A percentile compares a stretch with the other conserved stretches of the same genome.
phyloP scores from a whole-genome alignment of 2,329 filamentous ascomycete genomes.

The Graphilbum sp. region DNA sequence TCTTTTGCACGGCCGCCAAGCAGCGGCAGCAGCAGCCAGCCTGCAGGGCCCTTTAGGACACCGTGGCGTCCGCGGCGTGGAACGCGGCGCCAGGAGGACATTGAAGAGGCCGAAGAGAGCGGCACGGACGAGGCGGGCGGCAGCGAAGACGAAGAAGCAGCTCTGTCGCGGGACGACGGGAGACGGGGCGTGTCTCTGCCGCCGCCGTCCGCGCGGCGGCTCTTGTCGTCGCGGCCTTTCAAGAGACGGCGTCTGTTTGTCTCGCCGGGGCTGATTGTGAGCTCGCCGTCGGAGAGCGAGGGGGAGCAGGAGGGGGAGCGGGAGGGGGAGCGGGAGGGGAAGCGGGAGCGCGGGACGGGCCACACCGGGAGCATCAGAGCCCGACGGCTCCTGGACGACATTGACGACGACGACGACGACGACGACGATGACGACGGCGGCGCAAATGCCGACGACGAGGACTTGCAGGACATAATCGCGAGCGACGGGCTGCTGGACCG shows the following conservation, averaged over 20 bases:
- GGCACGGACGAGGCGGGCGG: neutral
- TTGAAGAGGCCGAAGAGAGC: conserved; percentile 4
- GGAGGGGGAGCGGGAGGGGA: neutral
- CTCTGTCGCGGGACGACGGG: too few species aligned
- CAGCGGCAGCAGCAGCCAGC: too few species aligned
- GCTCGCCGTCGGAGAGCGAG: neutral
- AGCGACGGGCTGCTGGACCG: conserved; percentile 4
- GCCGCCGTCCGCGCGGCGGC: neutral
- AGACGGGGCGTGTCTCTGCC: neutral
- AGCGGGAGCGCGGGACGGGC: neutral
- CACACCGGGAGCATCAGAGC: neutral
- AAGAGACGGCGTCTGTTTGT: conserved; percentile 7
- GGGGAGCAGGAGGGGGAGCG: neutral
- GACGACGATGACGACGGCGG: conserved; percentile 1
- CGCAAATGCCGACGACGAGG: neutral
- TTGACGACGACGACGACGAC: neutral
- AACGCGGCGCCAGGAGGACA: conserved; percentile 2
- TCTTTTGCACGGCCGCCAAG: neutral
- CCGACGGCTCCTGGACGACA: neutral
- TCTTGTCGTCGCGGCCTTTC: conserved; percentile 2
- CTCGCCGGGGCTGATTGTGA: conserved; percentile 1
- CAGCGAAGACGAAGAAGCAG: neutral
- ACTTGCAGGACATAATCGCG: conserved; percentile 1
- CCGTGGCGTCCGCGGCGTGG: neutral
- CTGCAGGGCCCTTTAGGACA: neutral